Base-by-base conservation (phyloP, 306 rosid species). In the Pueraria montana region DNA sequence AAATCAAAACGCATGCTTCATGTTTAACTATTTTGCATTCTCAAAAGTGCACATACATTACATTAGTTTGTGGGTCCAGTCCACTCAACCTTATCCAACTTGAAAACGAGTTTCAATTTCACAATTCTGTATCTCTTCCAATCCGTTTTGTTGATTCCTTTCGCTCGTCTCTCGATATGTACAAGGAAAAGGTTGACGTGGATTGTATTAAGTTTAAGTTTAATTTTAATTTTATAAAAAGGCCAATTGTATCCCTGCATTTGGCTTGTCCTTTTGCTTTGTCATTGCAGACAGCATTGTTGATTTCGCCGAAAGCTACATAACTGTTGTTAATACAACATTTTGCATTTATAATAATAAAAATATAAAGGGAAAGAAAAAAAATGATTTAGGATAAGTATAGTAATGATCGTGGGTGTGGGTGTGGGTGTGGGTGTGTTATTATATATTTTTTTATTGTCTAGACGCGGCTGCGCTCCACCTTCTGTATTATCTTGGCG, bases 61-160 rank as follows among this genome's bases (percentile, higher is more conserved):
- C 11, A 18, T 30, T 9, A 30, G 49, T 53, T 13, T 11, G 66
- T 32, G 64, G 65, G 78, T 50, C 48, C 24, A 50, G 26, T 8
- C 18, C n/a, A 53, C 18, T 12, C 52, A 18, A 56, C 55, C 53
- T 74, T 74, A 55, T 74, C 67, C 52, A 11, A 73, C 11, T 30
- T n/a, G 65, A 32, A 61, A 50, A 50, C 27, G 65, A 52, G 49
- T 18, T 17, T 10, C 34, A 48, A 21, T 18, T 18, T 53, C 79
- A 34, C 20, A 34, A 38, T 32, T 66, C 12, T 52, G 66, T 6
- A 2, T 30, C 79, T 36, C 34, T 53, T 55, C 50, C 43, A 50
- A 18, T 11, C 48, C 3, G 11, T 52, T 16, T 50, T 49, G 65
- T 11, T 17, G 10, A 72, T 17, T 72, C 17, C 23, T 8, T 73